phyloP scores from a whole-genome alignment of 1,284 basidiomycete species.

The Xerocomus minutiporus region DNA sequence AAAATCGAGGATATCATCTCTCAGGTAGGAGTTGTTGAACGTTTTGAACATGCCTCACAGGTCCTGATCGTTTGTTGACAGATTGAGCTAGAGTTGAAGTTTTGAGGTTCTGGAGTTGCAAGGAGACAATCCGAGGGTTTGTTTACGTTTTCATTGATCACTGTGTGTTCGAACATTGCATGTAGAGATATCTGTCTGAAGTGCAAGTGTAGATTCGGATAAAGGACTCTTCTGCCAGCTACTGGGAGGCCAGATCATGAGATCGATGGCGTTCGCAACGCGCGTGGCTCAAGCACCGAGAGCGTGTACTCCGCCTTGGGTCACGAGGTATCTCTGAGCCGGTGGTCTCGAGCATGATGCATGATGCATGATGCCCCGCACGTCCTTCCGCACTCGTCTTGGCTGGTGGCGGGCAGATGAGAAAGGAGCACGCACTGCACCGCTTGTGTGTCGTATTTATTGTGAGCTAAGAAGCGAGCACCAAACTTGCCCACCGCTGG shows the following conservation, averaged over 20 bases:
- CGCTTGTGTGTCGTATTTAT: slow-evolving; percentile 48
- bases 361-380: slow-evolving; percentile 16
- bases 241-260: not conserved
- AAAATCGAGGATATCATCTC: slow-evolving; percentile 4
- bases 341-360: slow-evolving; percentile 20
- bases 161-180: too few species aligned
- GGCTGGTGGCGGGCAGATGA: slow-evolving; percentile 17
- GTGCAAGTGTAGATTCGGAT: too few species aligned
- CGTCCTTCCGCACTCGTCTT: slow-evolving; percentile 13
- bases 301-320: slow-evolving; percentile 17
- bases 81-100: not conserved
- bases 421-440: slow-evolving; percentile 47
- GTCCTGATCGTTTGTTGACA: not conserved
- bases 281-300: slow-evolving; percentile 11
- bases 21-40: not conserved
- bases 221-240: too few species aligned
- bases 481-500: too few species aligned
- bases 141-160: too few species aligned
- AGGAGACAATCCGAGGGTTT: not conserved
- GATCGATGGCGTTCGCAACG: too few species aligned
- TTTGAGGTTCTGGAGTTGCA: not conserved
- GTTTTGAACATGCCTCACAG: too few species aligned
- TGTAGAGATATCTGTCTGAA: too few species aligned
- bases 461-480: too few species aligned
- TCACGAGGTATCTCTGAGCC: slow-evolving; percentile 15